Evolutionary conservation across 495 filamentous ascomycete species (phyloP).

Genomic region (Penicillium coffeae): DNA sequence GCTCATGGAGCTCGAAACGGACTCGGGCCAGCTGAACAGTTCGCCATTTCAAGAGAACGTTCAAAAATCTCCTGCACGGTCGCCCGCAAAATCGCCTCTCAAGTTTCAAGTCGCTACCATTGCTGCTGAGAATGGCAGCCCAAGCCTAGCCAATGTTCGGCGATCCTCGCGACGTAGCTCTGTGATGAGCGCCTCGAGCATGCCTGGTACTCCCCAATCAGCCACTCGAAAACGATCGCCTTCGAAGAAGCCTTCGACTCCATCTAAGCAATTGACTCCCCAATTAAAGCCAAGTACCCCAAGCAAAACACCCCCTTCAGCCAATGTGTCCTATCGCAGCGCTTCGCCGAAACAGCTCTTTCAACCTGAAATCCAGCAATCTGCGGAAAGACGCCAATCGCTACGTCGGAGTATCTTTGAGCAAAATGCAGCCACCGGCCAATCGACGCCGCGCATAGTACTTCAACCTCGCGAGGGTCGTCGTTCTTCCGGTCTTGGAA

Average conservation of each 20-base stretch:
- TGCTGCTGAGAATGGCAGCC: constrained; percentile 58
- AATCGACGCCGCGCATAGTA: constrained; percentile 59
- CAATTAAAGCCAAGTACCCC: constrained; percentile 47
- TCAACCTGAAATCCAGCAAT: constrained; percentile 43
- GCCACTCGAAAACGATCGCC: constrained; percentile 31
- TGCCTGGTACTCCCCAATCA: constrained; percentile 32
- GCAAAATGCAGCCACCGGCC: constrained; percentile 52
- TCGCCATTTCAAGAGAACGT: constrained; percentile 49
- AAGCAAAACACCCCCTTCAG: constrained; percentile 49
- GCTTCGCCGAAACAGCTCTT: constrained; percentile 55
- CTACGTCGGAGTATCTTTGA: constrained; percentile 53
- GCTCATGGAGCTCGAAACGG: constrained; percentile 56
- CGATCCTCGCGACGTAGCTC: constrained; percentile 52
- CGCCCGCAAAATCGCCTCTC: constrained; percentile 22
- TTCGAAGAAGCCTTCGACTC: constrained; percentile 45
- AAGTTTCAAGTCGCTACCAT: constrained; percentile 37
- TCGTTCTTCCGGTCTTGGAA: constrained; percentile 70
- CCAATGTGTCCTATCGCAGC: constrained; percentile 40
- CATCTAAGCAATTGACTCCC: constrained; percentile 51
- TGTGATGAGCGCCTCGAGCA: constrained; percentile 36
- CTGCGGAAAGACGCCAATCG: constrained; percentile 33
- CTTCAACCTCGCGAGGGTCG: constrained; percentile 58
- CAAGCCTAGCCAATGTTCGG: constrained; percentile 51
- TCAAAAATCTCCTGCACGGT: constrained; percentile 18
- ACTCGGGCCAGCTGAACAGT: constrained; percentile 50